Conservation (phyloP, 2,329 filamentous ascomycete species). For the Talaromyces rugulosus region DNA sequence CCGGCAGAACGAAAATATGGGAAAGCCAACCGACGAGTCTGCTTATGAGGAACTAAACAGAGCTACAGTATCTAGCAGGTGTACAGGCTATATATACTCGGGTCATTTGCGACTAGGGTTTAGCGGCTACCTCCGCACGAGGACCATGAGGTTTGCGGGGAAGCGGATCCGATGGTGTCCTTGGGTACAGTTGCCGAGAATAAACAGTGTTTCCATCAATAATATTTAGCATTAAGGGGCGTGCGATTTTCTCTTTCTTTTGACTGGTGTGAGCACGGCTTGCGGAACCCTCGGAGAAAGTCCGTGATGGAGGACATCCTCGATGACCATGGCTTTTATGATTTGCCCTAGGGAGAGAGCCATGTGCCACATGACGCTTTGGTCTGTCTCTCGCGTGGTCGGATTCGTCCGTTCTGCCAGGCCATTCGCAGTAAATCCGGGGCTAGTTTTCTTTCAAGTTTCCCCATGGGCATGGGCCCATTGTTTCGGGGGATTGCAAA, state of each 20-base stretch:
- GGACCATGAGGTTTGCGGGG: background rate
- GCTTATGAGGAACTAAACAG: background rate
- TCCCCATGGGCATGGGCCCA: background rate
- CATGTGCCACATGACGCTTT: background rate
- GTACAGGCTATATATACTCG: background rate
- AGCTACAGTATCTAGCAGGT: background rate
- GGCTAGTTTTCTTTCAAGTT: background rate
- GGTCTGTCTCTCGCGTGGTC: background rate
- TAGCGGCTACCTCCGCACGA: background rate
- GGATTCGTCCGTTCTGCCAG: background rate
- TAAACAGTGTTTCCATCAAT: background rate
- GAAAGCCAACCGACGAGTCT: background rate
- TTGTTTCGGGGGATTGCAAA: background rate
- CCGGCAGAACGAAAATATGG: background rate
- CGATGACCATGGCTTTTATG: background rate
- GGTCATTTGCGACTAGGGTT: background rate
- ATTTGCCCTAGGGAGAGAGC: background rate
- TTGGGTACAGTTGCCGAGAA: background rate
- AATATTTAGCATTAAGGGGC: background rate
- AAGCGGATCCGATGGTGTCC: background rate
- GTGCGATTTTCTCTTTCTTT: background rate
- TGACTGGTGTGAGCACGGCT: background rate
- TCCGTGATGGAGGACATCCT: background rate
- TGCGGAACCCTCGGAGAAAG: background rate
- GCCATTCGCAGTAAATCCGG: background rate